These are phyloP conservation scores for Datisca glomerata DNA, from an alignment of 306 rosid genomes.

Conservation along the genomic window DNA sequence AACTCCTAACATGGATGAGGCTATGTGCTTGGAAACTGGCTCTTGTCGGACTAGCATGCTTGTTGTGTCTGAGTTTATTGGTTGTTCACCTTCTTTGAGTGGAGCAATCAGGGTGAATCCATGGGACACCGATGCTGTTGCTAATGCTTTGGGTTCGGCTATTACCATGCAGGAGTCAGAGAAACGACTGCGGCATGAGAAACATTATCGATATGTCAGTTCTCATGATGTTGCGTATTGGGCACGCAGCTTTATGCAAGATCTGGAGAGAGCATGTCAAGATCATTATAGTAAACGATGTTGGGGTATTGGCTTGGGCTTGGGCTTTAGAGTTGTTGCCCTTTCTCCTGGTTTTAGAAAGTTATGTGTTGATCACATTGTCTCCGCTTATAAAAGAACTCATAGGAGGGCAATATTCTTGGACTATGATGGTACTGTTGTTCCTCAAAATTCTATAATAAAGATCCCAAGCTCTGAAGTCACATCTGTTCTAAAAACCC, in stretches of 20 bases:
- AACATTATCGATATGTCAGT: conserved; percentile 19
- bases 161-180: conserved; percentile 12
- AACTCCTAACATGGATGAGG: conserved; percentile 13
- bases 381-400: conserved; percentile 16
- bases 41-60: conserved; percentile 15
- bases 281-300: conserved; percentile 17
- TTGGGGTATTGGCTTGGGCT: conserved; percentile 17
- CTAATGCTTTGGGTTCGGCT: conserved; percentile 13
- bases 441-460: conserved; percentile 13
- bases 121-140: conserved; percentile 17
- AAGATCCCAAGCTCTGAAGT: conserved; percentile 13
- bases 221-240: conserved; percentile 13
- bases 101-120: conserved; percentile 17
- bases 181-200: conserved; percentile 15
- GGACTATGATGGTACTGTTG: conserved; percentile 14
- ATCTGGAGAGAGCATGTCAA: conserved; percentile 16
- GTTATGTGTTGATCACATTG: conserved; percentile 14
- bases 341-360: conserved; percentile 18
- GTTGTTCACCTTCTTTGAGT: conserved; percentile 18
- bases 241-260: conserved; percentile 19
- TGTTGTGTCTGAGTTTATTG: conserved; percentile 15
- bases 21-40: conserved; percentile 11
- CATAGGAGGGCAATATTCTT: conserved; percentile 15
- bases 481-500: conserved; percentile 10
- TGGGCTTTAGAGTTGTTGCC: conserved; percentile 16